A percentile compares a stretch with the other conserved stretches of the same genome.
Evolutionary conservation across 2,329 filamentous ascomycete species (phyloP).

Genomic region (Neobulgaria alba): DNA sequence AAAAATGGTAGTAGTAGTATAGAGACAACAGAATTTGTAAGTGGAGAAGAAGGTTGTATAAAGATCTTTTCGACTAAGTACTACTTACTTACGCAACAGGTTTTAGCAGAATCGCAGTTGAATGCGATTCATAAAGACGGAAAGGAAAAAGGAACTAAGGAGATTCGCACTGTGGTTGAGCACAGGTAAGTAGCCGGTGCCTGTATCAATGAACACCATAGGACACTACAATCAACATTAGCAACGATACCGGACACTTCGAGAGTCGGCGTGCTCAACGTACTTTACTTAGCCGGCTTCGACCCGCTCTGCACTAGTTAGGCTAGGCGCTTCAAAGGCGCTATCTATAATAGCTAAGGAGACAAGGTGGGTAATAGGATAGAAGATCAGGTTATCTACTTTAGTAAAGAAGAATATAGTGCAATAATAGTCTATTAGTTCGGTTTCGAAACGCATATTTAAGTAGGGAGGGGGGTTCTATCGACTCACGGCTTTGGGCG

Average conservation of each 20-base stretch:
- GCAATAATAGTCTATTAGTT: slow-evolving; percentile 9
- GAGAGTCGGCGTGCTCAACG: not conserved
- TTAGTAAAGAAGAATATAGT: slow-evolving; percentile 18
- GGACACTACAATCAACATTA: not conserved
- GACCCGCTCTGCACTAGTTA: slow-evolving; percentile 6
- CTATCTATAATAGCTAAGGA: slow-evolving; percentile 11
- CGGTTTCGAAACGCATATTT: slow-evolving; percentile 1
- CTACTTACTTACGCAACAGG: slow-evolving; percentile 1
- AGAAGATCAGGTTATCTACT: slow-evolving; percentile 16
- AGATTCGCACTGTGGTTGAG: not conserved
- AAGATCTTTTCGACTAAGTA: slow-evolving; percentile 1
- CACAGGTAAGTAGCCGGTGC: not conserved
- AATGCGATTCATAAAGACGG: slow-evolving; percentile 1
- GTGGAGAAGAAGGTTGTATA: too few relatives aligned
- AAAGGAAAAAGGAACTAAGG: slow-evolving; percentile 3
- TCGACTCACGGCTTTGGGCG: slow-evolving; percentile 15
- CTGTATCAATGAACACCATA: not conserved
- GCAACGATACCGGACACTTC: not conserved
- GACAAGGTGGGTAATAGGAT: slow-evolving; percentile 14
- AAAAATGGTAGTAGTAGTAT: too few relatives aligned
- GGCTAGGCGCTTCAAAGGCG: slow-evolving; percentile 11
- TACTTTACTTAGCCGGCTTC: slow-evolving; percentile 4
- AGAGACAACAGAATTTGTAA: not conserved
- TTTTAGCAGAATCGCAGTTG: slow-evolving; percentile 1
- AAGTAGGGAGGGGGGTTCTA: not conserved